Conservation (phyloP, 2,329 filamentous ascomycete species). For the Colletotrichum caudatum region DNA sequence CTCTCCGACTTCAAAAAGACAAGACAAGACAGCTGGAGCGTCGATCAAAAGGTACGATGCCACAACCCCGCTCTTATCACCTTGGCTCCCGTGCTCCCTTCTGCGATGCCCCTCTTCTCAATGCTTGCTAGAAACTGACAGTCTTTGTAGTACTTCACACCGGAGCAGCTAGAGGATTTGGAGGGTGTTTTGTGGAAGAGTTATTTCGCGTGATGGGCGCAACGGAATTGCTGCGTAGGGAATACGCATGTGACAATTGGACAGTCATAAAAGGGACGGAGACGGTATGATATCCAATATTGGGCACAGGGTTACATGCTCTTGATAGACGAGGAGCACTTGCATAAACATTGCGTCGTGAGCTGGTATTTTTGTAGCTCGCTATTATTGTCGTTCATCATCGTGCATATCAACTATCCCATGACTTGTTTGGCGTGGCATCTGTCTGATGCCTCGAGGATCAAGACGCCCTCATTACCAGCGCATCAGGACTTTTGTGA, state of each 20-base stretch:
- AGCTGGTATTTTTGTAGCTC: constrained; percentile 19
- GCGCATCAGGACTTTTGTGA: too few species aligned
- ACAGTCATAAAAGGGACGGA: constrained; percentile 20
- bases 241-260: constrained; percentile 8
- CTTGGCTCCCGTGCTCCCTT: not conserved
- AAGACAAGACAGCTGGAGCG: constrained; percentile 97
- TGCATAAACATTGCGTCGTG: constrained; percentile 26
- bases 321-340: constrained; percentile 18
- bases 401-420: not conserved
- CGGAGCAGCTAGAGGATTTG: constrained; percentile 93
- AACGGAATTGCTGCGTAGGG: not conserved
- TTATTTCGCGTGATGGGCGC: constrained; percentile 82
- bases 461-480: too few species aligned
- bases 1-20: constrained; percentile 99
- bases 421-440: not conserved
- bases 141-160: constrained; percentile 76
- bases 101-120: not conserved
- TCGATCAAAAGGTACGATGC: constrained; percentile 89
- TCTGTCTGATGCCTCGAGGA: not conserved
- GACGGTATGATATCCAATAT: constrained; percentile 31
- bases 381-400: not conserved
- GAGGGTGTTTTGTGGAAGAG: constrained; percentile 99
- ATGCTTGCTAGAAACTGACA: constrained; percentile 41
- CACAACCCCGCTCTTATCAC: not conserved
- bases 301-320: constrained; percentile 13